Conservation (phyloP, 192 early-diverging fungal genomes). For the Rhizoclosmatium globosum region DNA sequence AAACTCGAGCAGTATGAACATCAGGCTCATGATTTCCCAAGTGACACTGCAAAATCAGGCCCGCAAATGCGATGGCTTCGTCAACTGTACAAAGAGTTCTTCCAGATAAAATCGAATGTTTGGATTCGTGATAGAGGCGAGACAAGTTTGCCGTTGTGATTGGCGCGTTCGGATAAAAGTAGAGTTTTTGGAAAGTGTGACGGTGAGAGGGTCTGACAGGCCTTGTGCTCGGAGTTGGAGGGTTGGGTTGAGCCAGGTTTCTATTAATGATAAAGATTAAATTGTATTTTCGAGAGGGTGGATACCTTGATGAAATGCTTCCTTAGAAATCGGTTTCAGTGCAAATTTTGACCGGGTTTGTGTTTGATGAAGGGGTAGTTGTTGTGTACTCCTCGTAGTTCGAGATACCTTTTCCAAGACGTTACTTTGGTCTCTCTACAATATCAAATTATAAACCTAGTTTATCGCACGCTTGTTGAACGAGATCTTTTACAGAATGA, state of each 20-base stretch:
- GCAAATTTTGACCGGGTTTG: too few species aligned
- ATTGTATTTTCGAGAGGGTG: too few species aligned
- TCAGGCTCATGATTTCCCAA: conserved; percentile 66
- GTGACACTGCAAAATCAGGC: conserved; percentile 61
- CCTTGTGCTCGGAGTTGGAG: conserved; percentile 64
- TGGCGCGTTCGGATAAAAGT: conserved; percentile 24
- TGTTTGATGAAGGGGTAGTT: too few species aligned
- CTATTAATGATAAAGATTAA: not conserved
- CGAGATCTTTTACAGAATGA: too few species aligned
- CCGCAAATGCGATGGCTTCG: conserved; percentile 65
- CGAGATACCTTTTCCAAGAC: too few species aligned
- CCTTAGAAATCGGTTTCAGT: too few species aligned
- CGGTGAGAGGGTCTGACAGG: conserved; percentile 50
- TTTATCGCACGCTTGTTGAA: too few species aligned
- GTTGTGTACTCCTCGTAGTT: too few species aligned
- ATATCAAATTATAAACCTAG: too few species aligned
- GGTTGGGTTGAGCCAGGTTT: conserved; percentile 61
- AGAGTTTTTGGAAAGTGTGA: conserved; percentile 73
- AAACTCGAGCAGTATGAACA: conserved; percentile 56
- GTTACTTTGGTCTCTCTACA: too few species aligned
- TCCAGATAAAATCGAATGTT: conserved; percentile 60
- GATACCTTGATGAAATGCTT: too few species aligned
- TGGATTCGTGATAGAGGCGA: conserved; percentile 57
- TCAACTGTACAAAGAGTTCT: conserved; percentile 64
- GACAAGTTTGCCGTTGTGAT: conserved; percentile 40